A percentile compares a stretch with the other conserved stretches of the same genome.
phyloP scores from a whole-genome alignment of 441 rosid species.

The Aquilaria agallochum region DNA sequence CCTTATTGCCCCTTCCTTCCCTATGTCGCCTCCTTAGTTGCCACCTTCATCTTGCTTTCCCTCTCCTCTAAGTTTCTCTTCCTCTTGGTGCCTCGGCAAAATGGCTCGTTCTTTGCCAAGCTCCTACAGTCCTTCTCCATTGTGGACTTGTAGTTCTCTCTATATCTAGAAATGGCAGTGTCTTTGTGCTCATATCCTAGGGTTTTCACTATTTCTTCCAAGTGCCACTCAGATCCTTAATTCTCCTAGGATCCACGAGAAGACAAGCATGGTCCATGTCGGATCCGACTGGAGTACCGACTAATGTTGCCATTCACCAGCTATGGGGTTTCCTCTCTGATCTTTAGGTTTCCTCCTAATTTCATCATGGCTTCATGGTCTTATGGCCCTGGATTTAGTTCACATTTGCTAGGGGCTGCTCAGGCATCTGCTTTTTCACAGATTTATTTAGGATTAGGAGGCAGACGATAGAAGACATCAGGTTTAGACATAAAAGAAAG shows the following conservation, averaged over 20 bases:
- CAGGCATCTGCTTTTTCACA: slow-evolving; percentile 19
- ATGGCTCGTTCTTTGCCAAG: too few species aligned
- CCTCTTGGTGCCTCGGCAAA: too few species aligned
- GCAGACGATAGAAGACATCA: too few species aligned
- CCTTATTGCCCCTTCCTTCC: too few species aligned
- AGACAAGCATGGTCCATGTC: slow-evolving; percentile 26
- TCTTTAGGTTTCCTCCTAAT: slow-evolving; percentile 86
- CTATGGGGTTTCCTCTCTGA: slow-evolving; percentile 58
- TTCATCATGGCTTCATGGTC: slow-evolving; percentile 96
- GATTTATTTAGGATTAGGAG: too few species aligned
- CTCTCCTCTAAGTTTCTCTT: too few species aligned
- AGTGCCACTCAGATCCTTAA: slow-evolving; percentile 83
- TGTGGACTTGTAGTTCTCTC: too few species aligned
- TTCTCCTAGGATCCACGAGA: slow-evolving; percentile 34
- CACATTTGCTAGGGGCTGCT: slow-evolving; percentile 45
- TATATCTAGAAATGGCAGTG: slow-evolving; percentile 44
- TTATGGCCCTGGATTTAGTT: slow-evolving; percentile 35
- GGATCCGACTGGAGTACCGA: slow-evolving; percentile 20
- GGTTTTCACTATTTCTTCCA: slow-evolving; percentile 35
- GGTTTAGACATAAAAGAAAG: too few species aligned
- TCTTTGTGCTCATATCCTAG: slow-evolving; percentile 35
- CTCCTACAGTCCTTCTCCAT: too few species aligned
- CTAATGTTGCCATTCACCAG: slow-evolving; percentile 34
- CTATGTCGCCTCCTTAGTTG: too few species aligned
- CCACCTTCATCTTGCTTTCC: too few species aligned